Percentiles rank a stretch among this genome's conserved stretches.
These are phyloP conservation scores for Gymnopilus dilepis DNA, from an alignment of 768 basidiomycete genomes.

Conservation along the genomic window DNA sequence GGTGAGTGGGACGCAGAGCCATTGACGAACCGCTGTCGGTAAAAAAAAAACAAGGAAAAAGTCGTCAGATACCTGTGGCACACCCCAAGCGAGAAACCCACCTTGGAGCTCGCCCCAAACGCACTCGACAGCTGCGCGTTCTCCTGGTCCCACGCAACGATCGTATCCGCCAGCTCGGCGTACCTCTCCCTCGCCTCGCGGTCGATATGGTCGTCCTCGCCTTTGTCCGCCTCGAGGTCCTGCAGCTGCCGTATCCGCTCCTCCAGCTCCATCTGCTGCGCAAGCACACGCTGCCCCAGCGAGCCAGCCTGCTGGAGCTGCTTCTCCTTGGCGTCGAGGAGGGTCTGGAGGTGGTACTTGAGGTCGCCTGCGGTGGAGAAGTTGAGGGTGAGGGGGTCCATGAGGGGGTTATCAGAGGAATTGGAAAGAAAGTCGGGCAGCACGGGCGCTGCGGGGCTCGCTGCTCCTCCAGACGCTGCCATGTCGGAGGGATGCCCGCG, in stretches of 20 bases:
- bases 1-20: slow-evolving; percentile 55
- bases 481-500: slow-evolving; percentile 23
- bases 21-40: slow-evolving; percentile 44
- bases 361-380: slow-evolving; percentile 62
- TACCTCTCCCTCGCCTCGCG: slow-evolving; percentile 73
- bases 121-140: slow-evolving; percentile 76
- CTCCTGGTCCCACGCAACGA: slow-evolving; percentile 79
- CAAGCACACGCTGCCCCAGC: slow-evolving; percentile 91
- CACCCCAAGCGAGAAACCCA: slow-evolving; percentile 34
- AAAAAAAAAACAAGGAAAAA: slow-evolving; percentile 8
- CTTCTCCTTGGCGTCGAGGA: slow-evolving; percentile 89
- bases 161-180: slow-evolving; percentile 75
- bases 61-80: slow-evolving; percentile 9
- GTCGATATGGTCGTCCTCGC: slow-evolving; percentile 68
- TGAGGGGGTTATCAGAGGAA: slow-evolving; percentile 28
- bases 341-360: slow-evolving; percentile 64
- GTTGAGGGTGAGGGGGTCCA: background rate
- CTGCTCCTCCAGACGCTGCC: slow-evolving; percentile 28
- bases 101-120: slow-evolving; percentile 67
- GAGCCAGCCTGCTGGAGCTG: slow-evolving; percentile 92
- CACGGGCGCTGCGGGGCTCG: slow-evolving; percentile 30
- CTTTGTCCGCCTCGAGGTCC: slow-evolving; percentile 67
- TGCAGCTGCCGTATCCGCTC: slow-evolving; percentile 84
- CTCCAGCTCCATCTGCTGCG: slow-evolving; percentile 93
- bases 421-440: slow-evolving; percentile 49